Base-by-base conservation (phyloP, 441 rosid genomes). In the Jatropha podagrica region DNA sequence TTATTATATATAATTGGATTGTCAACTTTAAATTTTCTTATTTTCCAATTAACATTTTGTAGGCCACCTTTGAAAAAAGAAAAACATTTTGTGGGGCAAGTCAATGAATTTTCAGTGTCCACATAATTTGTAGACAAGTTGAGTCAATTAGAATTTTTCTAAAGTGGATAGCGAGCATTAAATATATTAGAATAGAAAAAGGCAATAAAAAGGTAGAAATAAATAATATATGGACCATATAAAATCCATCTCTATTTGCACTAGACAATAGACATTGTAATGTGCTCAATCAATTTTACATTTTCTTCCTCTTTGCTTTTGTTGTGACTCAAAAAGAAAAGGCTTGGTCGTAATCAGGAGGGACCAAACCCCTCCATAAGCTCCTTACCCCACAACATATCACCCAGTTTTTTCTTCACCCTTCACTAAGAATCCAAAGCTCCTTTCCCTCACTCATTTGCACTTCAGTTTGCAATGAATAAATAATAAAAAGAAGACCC, bases 351-450 rank as follows among this genome's bases (percentile, higher is more conserved):
- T 64, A 40, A 74, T 78, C 64, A n/a, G 72, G 68, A 78, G 67
- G 74, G 78, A 46, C 77, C 75, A 0, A 13, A 59, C 17, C 10
- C 8, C 3, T 23, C 62, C 41, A 46, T 23, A 37, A 44, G 13
- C 18, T 60, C 41, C 18, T 42, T 41, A 48, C 79, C 80, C 80
- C 71, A 73, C 72, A 17, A 41, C 18, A 18, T 12, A 23, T 40
- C 42, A 54, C 7, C 17, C 76, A 69, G n/a, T 7, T 60, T 32
- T 60, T 63, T 71, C 80, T 81, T 77, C 48, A 44, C 7, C 48
- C 7, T 32, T 32, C 60, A 38, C 72, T 13, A 46, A 77, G 83
- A 81, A 85, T 85, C 85, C 86, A 62, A 83, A 83, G 88, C 88
- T 67, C 26, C 62, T 62, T 42, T 2, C 42, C n/a, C 18, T 60